Conservation (phyloP, 306 rosid species). For the Prinsepia uniflora region DNA sequence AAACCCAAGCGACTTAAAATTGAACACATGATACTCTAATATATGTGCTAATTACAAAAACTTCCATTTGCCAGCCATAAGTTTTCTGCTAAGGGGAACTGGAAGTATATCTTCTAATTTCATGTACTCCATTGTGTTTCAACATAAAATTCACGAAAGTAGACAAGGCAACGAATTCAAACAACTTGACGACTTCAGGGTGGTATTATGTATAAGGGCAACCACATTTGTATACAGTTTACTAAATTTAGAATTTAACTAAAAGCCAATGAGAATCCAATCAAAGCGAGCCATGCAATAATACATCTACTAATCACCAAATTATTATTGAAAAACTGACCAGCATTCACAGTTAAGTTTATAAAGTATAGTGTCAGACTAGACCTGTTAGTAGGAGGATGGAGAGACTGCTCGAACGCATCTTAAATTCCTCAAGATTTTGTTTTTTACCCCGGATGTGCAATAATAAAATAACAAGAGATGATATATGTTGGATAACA, state of each 20-base stretch:
- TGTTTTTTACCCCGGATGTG: background rate
- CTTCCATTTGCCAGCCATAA: background rate
- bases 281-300: background rate
- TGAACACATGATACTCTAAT: background rate
- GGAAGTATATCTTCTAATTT: background rate
- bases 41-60: background rate
- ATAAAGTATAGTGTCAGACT: background rate
- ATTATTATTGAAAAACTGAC: background rate
- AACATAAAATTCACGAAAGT: background rate
- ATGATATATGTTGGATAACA: constrained; percentile 11
- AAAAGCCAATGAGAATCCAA: background rate
- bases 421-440: constrained; percentile 5
- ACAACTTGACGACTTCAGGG: background rate
- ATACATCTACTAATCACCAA: background rate
- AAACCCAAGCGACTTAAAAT: background rate
- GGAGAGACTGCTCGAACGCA: background rate
- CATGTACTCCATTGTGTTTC: background rate
- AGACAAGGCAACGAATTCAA: background rate
- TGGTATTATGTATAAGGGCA: background rate
- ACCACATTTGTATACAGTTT: background rate
- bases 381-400: background rate
- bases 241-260: background rate
- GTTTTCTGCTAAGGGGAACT: background rate
- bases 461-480: constrained; percentile 13
- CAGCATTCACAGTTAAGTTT: background rate